Evolutionary conservation across 331 rosid genomes (phyloP).

Genomic region (Rhamnella rubrinervis): DNA sequence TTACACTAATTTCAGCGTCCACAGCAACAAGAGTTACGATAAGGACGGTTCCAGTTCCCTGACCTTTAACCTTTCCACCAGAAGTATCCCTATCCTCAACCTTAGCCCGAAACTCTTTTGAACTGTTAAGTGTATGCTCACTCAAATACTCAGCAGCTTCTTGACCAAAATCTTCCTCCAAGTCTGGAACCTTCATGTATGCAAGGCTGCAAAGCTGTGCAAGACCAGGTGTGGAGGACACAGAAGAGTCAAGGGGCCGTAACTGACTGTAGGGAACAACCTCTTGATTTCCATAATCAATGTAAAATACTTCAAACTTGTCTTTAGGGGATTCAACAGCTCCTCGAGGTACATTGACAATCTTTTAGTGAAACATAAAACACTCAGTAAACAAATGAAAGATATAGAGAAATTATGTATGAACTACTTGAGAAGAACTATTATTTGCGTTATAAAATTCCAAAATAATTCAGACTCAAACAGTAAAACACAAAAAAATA

Average conservation of each 20-base stretch:
- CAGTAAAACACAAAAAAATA: too few relatives aligned
- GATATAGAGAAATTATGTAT: background rate
- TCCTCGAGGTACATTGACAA: slow-evolving; percentile 81
- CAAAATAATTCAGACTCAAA: too few relatives aligned
- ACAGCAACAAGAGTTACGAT: slow-evolving; percentile 81
- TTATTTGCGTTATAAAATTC: background rate
- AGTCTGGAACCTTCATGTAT: slow-evolving; percentile 63
- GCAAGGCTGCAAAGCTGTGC: slow-evolving; percentile 89
- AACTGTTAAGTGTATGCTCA: slow-evolving; percentile 51
- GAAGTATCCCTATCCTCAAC: slow-evolving; percentile 87
- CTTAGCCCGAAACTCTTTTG: slow-evolving; percentile 81
- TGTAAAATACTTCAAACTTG: slow-evolving; percentile 76
- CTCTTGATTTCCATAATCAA: slow-evolving; percentile 92
- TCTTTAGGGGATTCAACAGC: slow-evolving; percentile 66
- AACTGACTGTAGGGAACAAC: slow-evolving; percentile 58
- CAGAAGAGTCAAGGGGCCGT: slow-evolving; percentile 70
- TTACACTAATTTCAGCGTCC: slow-evolving; percentile 81
- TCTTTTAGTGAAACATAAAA: slow-evolving; percentile 37
- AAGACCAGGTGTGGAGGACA: slow-evolving; percentile 71
- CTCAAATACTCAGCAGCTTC: slow-evolving; percentile 79
- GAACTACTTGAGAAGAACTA: background rate
- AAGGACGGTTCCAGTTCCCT: slow-evolving; percentile 81
- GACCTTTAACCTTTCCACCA: slow-evolving; percentile 90
- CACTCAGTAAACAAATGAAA: slow-evolving; percentile 18
- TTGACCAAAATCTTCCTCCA: slow-evolving; percentile 82